Percentiles rank a stretch among this genome's conserved stretches.
Conservation (phyloP, 2,329 filamentous ascomycete species). For the Fusarium oxysporum region DNA sequence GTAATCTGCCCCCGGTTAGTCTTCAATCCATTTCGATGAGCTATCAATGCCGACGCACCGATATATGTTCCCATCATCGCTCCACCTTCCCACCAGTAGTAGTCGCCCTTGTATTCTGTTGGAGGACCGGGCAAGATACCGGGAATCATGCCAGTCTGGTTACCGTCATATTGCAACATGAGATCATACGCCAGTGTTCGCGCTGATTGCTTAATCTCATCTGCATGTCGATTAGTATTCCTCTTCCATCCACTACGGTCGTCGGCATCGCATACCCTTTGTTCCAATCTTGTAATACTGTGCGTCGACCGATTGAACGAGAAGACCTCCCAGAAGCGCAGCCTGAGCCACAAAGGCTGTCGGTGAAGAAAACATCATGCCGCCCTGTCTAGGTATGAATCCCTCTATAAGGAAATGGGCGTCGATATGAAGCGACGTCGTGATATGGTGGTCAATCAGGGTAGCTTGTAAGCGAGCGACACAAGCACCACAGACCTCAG, state of each 20-base stretch:
- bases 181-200: conserved; percentile 62
- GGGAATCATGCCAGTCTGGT: conserved; percentile 63
- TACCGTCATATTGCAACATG: conserved; percentile 63
- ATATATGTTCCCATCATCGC: conserved; percentile 76
- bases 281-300: conserved; percentile 48
- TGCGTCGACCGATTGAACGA: conserved; percentile 36
- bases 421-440: background rate
- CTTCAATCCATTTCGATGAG: rapidly evolving
- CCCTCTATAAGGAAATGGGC: background rate
- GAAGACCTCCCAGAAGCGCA: conserved; percentile 29
- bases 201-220: conserved; percentile 60
- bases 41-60: conserved; percentile 44
- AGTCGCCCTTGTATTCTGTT: conserved; percentile 59
- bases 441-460: background rate
- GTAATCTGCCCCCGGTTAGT: conserved; percentile 60
- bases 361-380: conserved; percentile 13
- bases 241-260: rapidly evolving
- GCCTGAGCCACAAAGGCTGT: conserved; percentile 18
- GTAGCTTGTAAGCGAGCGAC: conserved; percentile 32
- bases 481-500: conserved; percentile 11
- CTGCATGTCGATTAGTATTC: conserved; percentile 42
- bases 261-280: conserved; percentile 40
- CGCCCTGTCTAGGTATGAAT: background rate
- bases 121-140: conserved; percentile 70
- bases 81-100: conserved; percentile 82